Evolutionary conservation across 2,329 filamentous ascomycete species (phyloP).

Genomic region (Ophiocordyceps unilateralis): DNA sequence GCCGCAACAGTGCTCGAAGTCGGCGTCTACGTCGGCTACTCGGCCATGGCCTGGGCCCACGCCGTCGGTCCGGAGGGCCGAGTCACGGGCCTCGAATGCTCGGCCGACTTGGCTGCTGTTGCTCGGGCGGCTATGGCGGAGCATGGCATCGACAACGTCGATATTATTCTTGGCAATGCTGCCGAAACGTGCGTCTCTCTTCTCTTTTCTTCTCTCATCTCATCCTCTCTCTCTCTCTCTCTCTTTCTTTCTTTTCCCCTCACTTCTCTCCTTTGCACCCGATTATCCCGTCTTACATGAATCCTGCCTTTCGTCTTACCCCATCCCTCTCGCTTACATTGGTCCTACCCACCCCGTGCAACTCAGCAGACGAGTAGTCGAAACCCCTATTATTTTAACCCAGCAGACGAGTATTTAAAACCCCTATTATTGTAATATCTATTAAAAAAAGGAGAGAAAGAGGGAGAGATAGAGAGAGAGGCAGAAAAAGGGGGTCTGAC

Average conservation of each 20-base stretch:
- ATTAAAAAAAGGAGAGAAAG: no score
- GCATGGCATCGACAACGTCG: constrained; percentile 23
- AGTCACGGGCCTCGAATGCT: constrained; percentile 28
- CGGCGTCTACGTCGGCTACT: constrained; percentile 31
- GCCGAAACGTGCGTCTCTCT: constrained; percentile 22
- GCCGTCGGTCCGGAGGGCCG: constrained; percentile 24
- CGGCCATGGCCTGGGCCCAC: constrained; percentile 28
- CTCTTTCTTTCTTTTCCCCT: neutral
- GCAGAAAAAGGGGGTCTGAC: no score
- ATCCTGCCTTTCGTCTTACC: no score
- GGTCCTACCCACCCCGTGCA: no score
- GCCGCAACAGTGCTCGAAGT: constrained; percentile 25
- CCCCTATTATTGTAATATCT: no score
- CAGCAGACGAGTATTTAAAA: no score
- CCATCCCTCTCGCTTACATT: no score
- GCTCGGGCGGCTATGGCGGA: constrained; percentile 21
- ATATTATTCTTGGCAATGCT: constrained; percentile 29
- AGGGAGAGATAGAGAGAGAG: neutral
- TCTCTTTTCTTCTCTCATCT: neutral
- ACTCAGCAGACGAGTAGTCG: no score
- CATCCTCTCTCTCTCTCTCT: neutral
- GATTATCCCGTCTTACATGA: no score
- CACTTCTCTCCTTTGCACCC: no score
- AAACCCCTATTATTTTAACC: no score
- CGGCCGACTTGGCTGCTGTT: constrained; percentile 22